Evolutionary conservation across 768 basidiomycete species (phyloP), one percentile per base, ranked within the genome.

Genomic region (Tephrocybe sp.): DNA sequence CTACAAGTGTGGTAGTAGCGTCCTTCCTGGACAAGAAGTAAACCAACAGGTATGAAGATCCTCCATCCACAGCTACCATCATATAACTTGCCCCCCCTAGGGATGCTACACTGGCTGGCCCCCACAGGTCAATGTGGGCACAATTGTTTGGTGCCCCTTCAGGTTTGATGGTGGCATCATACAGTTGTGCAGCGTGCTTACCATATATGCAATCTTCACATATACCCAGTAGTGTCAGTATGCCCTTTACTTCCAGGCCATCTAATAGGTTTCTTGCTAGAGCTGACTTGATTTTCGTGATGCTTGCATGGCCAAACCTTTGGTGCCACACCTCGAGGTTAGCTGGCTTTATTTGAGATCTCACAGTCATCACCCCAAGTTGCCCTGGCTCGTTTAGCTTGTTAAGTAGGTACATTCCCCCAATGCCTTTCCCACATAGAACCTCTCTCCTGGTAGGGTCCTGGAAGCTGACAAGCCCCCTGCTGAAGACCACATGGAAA

Each of bases 141-240:
- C 20, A 20, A 17, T 44, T 32, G 25, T 44, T 43, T 0, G 55
- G 32, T 11, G 58, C 53, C 0, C 21, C 53, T 42, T 65, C 64
- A n/a, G 53, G 58, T 0, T 14, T 23, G 1, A 61, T 51, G 2
- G 32, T 51, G 5, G 53, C 58, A 33, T 68, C 59, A 26, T 59
- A 69, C 14, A 62, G 68, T 5, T 53, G 38, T 0, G 21, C 5
- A 0, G 53, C 48, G 7, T 64, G 61, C 44, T 65, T 62, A 15
- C 62, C 58, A 28, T 58, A 60, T 0, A 67, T 59, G 48, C 68
- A 69, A 42, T 63, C 60, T n/a, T 66, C 53, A 37, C 66, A 68
- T 10, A 48, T 4, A n/a, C 0, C 60, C 58, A 1, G 23, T 18
- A 14, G 38, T 20, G 0, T 45, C 30, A 6, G 51, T 8, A 2